phyloP scores from a whole-genome alignment of 2,329 filamentous ascomycete species.

The Fusarium abutilonis region DNA sequence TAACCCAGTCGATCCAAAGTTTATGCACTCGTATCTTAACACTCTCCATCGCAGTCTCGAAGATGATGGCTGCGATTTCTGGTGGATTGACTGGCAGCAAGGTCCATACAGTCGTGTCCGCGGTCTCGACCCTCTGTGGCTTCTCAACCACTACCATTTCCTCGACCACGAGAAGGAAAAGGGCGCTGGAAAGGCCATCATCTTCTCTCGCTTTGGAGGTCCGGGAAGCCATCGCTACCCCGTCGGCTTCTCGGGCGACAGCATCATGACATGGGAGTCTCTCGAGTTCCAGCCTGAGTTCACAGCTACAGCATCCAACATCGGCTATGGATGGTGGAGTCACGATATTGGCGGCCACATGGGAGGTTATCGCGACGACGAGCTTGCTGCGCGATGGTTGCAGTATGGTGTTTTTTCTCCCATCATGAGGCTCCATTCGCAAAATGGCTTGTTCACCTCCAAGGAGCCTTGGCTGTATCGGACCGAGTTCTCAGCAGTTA shows the following conservation, averaged over 20 bases:
- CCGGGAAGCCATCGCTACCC: constrained; percentile 72
- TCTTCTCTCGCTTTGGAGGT: constrained; percentile 70
- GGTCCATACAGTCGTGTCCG: constrained; percentile 62
- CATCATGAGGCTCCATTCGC: constrained; percentile 68
- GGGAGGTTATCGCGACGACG: constrained; percentile 64
- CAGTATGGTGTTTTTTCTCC: constrained; percentile 70
- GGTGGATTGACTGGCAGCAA: constrained; percentile 77
- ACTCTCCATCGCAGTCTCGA: constrained; percentile 67
- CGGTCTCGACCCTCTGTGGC: constrained; percentile 70
- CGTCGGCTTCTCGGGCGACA: constrained; percentile 72
- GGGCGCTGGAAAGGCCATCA: constrained; percentile 54
- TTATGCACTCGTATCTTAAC: constrained; percentile 67
- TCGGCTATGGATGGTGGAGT: constrained; percentile 75
- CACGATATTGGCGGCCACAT: constrained; percentile 75
- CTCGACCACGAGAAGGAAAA: constrained; percentile 57
- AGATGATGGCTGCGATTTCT: constrained; percentile 67
- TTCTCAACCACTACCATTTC: constrained; percentile 73
- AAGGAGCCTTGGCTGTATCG: constrained; percentile 71
- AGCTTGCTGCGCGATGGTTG: constrained; percentile 68
- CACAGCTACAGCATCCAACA: constrained; percentile 72
- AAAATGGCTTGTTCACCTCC: constrained; percentile 65
- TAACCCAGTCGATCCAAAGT: constrained; percentile 62
- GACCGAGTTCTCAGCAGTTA: constrained; percentile 55
- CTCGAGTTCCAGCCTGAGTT: constrained; percentile 73
- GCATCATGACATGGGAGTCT: constrained; percentile 67